Evolutionary conservation across 2,329 filamentous ascomycete genomes (phyloP).

Genomic region (Claviceps africana): DNA sequence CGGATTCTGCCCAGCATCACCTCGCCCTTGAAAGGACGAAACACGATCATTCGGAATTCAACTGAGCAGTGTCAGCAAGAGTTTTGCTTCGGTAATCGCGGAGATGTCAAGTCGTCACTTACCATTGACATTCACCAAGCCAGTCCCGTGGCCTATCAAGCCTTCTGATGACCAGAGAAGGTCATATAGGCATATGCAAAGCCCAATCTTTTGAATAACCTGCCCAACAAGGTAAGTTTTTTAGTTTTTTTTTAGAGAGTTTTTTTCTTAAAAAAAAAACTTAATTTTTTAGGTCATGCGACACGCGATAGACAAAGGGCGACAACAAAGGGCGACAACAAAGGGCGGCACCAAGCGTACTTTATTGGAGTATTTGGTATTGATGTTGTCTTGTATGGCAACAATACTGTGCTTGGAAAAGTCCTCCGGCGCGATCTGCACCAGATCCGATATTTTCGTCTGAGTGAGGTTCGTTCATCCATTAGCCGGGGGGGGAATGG

Average conservation of each 20-base stretch:
- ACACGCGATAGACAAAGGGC: too few species aligned
- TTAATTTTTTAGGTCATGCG: too few species aligned
- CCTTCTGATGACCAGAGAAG: slow-evolving; percentile 82
- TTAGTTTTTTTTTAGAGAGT: neutral
- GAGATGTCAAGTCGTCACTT: slow-evolving; percentile 8
- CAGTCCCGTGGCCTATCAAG: slow-evolving; percentile 81
- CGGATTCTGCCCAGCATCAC: slow-evolving; percentile 77
- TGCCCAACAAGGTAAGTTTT: slow-evolving; percentile 17
- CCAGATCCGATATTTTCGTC: slow-evolving; percentile 89
- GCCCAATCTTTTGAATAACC: slow-evolving; percentile 84
- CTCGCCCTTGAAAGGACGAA: slow-evolving; percentile 90
- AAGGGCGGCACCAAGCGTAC: slow-evolving; percentile 23
- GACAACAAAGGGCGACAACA: too few species aligned
- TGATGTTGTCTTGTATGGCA: slow-evolving; percentile 92
- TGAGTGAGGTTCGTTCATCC: slow-evolving; percentile 20
- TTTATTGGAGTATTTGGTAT: slow-evolving; percentile 92
- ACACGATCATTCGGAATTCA: slow-evolving; percentile 85
- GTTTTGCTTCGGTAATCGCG: neutral
- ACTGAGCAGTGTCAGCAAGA: slow-evolving; percentile 38
- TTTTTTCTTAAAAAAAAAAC: too few species aligned
- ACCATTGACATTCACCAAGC: slow-evolving; percentile 90
- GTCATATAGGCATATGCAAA: slow-evolving; percentile 90
- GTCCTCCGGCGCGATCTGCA: slow-evolving; percentile 81
- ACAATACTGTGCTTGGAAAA: slow-evolving; percentile 71
- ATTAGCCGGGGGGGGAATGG: neutral